Percentiles rank a stretch among this genome's conserved stretches.
phyloP scores from a whole-genome alignment of 2,329 filamentous ascomycete species.

The Botrytis sinoallii region DNA sequence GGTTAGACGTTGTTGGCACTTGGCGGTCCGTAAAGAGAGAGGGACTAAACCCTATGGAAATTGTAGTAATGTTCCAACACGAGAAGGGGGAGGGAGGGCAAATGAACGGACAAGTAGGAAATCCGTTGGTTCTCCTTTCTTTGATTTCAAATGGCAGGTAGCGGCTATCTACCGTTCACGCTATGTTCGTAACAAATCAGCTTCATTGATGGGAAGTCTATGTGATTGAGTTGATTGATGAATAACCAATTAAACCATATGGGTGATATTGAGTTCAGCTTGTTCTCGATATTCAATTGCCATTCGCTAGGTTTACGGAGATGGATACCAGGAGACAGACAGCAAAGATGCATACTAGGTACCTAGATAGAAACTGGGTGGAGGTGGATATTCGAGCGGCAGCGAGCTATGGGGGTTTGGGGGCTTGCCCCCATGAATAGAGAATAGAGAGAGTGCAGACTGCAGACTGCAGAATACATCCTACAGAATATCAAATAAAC shows the following conservation, averaged over 20 bases:
- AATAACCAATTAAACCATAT: background rate
- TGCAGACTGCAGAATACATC: background rate
- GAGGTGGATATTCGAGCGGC: background rate
- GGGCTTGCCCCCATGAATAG: background rate
- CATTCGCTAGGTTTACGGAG: background rate
- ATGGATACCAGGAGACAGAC: background rate
- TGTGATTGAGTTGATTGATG: background rate
- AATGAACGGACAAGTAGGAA: background rate
- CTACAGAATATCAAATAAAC: no score
- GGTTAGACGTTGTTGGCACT: background rate
- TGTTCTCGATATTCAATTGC: background rate
- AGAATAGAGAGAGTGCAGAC: background rate
- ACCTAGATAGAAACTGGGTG: background rate
- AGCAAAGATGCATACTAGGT: background rate
- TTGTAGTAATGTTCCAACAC: background rate
- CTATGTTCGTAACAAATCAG: background rate
- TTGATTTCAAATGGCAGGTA: background rate
- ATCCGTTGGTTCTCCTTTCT: conserved; percentile 1
- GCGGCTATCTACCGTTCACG: background rate
- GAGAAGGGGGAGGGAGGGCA: background rate
- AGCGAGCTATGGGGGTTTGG: background rate
- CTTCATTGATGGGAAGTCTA: background rate
- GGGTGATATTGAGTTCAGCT: background rate
- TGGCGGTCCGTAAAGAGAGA: background rate
- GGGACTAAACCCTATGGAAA: conserved; percentile 5